phyloP scores from a whole-genome alignment of 2,329 filamentous ascomycete genomes.

The Monilinia vaccinii-corymbosi region DNA sequence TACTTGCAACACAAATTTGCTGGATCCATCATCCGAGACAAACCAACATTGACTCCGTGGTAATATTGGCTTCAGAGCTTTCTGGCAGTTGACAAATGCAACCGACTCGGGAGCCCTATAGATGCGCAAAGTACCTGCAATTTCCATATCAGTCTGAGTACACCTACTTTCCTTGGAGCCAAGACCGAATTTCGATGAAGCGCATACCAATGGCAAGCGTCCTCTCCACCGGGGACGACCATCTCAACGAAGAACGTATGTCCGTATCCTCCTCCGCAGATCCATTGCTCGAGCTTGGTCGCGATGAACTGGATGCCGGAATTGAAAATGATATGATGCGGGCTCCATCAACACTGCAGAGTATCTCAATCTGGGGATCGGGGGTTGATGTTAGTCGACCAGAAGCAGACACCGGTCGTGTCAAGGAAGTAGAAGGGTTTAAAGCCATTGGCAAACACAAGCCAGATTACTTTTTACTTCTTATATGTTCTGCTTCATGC shows the following conservation, averaged over 20 bases:
- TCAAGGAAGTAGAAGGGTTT: constrained; percentile 7
- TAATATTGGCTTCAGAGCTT: constrained; percentile 75
- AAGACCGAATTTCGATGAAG: background rate
- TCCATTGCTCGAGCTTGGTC: constrained; percentile 20
- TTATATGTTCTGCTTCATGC: background rate
- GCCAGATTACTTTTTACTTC: background rate
- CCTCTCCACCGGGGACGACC: constrained; percentile 67
- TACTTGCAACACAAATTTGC: constrained; percentile 77
- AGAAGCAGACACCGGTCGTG: constrained; percentile 17
- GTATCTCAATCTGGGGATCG: constrained; percentile 27
- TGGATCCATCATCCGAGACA: constrained; percentile 63
- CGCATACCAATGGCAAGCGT: constrained; percentile 67
- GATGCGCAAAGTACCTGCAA: constrained; percentile 62
- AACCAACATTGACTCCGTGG: constrained; percentile 92
- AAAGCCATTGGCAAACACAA: constrained; percentile 19
- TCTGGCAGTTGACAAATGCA: constrained; percentile 79
- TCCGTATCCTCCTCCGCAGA: constrained; percentile 36
- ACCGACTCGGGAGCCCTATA: constrained; percentile 81
- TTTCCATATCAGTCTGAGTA: constrained; percentile 7
- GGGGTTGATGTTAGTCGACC: constrained; percentile 15
- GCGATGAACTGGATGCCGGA: constrained; percentile 7
- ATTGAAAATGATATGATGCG: constrained; percentile 46
- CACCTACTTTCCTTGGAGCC: background rate
- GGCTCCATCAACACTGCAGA: constrained; percentile 27
- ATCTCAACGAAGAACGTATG: constrained; percentile 54